A percentile compares a stretch with the other conserved stretches of the same genome.
Conservation (phyloP, 2,329 filamentous ascomycete genomes). For the Diplocarpon rosae region DNA sequence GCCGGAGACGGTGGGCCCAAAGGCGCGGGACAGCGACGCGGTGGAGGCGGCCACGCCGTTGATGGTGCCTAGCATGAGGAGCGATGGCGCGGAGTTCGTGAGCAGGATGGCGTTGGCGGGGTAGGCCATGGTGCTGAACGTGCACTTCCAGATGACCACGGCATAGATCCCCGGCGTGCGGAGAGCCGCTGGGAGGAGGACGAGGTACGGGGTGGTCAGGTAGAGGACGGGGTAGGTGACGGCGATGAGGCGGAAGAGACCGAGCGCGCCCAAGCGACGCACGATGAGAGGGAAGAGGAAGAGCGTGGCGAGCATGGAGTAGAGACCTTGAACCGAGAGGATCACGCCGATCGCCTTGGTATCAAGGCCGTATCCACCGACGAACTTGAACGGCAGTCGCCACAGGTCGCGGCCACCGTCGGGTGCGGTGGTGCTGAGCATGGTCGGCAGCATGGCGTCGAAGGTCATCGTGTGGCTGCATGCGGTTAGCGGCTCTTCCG, state of each 20-base stretch:
- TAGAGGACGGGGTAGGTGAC: constrained; percentile 82
- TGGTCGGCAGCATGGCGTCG: constrained; percentile 85
- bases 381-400: constrained; percentile 76
- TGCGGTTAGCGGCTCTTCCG: constrained; percentile 10
- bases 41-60: constrained; percentile 89
- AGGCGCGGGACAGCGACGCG: constrained; percentile 76
- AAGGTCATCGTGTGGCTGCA: constrained; percentile 90
- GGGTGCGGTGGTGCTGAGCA: constrained; percentile 41
- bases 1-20: constrained; percentile 82
- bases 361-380: constrained; percentile 72
- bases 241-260: constrained; percentile 72
- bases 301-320: constrained; percentile 70
- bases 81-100: constrained; percentile 76
- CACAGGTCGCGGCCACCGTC: constrained; percentile 36
- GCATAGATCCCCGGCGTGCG: constrained; percentile 67
- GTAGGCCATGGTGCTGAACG: constrained; percentile 82
- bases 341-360: constrained; percentile 81
- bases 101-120: constrained; percentile 83
- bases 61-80: constrained; percentile 76
- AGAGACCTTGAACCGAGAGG: constrained; percentile 76
- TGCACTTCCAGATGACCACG: constrained; percentile 83
- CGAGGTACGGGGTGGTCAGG: constrained; percentile 76
- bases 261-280: constrained; percentile 63
- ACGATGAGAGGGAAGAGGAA: constrained; percentile 74
- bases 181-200: constrained; percentile 62